A percentile compares a stretch with the other conserved stretches of the same genome.
Evolutionary conservation across 2,329 filamentous ascomycete species (phyloP).

Genomic region (Huntiella savannae): DNA sequence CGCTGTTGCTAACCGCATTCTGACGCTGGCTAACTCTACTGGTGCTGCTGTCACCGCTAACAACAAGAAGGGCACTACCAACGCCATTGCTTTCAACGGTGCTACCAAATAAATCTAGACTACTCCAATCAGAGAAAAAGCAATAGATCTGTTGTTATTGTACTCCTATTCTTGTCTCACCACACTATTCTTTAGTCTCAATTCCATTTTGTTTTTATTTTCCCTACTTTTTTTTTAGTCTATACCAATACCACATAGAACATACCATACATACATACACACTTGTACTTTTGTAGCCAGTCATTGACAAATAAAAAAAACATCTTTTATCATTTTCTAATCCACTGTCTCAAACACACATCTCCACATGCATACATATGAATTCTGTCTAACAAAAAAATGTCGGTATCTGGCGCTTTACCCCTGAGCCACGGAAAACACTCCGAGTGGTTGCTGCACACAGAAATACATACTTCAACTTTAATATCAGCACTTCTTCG

Average conservation of each 20-base stretch:
- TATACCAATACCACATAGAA: neutral
- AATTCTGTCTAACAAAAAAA: neutral
- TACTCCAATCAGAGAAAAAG: neutral
- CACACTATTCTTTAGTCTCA: conserved; percentile 2
- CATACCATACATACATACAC: neutral
- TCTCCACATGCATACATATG: neutral
- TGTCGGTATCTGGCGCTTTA: conserved; percentile 5
- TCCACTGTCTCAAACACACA: neutral
- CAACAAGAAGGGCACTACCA: conserved; percentile 28
- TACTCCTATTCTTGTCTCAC: conserved; percentile 1
- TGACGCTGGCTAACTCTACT: conserved; percentile 29
- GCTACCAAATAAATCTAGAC: conserved; percentile 1
- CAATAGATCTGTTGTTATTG: neutral
- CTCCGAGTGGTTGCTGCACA: neutral
- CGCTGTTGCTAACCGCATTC: conserved; percentile 29
- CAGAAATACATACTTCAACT: conserved; percentile 11
- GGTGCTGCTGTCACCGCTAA: conserved; percentile 27
- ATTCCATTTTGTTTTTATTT: conserved; percentile 5
- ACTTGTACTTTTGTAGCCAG: neutral
- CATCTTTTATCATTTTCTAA: neutral
- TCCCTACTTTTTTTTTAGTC: neutral
- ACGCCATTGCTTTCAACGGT: conserved; percentile 39
- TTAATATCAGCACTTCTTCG: conserved; percentile 95
- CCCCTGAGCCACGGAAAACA: conserved; percentile 1
- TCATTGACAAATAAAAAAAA: neutral